Base-by-base conservation (phyloP, 202 grass and related monocot species). In the Digitaria exilis region DNA sequence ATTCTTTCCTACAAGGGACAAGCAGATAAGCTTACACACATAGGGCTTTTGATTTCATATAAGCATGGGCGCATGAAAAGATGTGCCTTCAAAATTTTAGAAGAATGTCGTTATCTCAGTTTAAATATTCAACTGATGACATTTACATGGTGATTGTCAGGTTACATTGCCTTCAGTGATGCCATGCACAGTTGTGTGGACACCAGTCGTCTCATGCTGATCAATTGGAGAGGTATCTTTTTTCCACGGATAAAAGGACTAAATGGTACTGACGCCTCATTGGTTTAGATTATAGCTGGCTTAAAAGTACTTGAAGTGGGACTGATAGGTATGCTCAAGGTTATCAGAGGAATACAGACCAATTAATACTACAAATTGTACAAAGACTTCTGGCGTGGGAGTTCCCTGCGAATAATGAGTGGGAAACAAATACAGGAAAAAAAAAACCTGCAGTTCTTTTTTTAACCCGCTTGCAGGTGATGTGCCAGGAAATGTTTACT, bases 401-500 rank as follows among this genome's bases (percentile, higher is more conserved):
- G 22, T 46, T 1, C 16, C 24, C 22, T 9, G 28, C n/a, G 4
- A 76, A 71, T 45, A 82, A 82, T 7, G 48, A 71, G 45, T 10
- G 25, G 10, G 21, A 43, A 42, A 8, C 8, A 44, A 24, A 50
- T 30, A 42, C n/a, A 32, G 5, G n/a, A 25, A n/a, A n/a, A 37
- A n/a, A 32, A 19, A 74, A 22, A n/a, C 11, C 63, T 30, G 19
- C 12, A 30, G 17, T 15, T 57, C 4, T 64, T 84, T 63, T 65
- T 71, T 52, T 7, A 22, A 66, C 31, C 52, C 54, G 34, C 71
- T 43, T 42, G 54, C 2, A 37, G 45, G 24, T 76, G n/a, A 63
- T 64, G 39, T 3, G 7, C 39, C 71, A 85, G 45, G 55, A 69
- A 64, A 81, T 1, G 28, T 32, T 71, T 89, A 15, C 77, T 85